phyloP scores from a whole-genome alignment of 2,329 filamentous ascomycete genomes.

The Pseudogymnoascus sp. region DNA sequence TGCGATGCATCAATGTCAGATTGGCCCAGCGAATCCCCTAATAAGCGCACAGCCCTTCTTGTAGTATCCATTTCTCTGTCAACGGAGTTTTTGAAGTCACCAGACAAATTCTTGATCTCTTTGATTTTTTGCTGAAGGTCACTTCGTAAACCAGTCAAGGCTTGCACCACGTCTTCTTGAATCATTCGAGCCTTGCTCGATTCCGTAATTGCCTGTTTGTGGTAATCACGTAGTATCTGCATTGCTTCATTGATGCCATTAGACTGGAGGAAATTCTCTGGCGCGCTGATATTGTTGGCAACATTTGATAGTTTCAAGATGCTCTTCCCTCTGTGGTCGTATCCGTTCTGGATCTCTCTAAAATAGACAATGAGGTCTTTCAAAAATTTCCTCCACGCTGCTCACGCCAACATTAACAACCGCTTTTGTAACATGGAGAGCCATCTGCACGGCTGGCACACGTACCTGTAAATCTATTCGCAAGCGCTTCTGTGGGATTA shows the following conservation, averaged over 20 bases:
- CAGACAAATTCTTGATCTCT: slow-evolving; percentile 87
- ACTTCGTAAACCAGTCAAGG: slow-evolving; percentile 73
- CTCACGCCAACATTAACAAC: slow-evolving; percentile 12
- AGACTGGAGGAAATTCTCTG: slow-evolving; percentile 66
- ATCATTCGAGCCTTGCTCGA: slow-evolving; percentile 85
- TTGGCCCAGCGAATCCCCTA: slow-evolving; percentile 75
- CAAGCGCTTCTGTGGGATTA: slow-evolving; percentile 79
- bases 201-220: slow-evolving; percentile 70
- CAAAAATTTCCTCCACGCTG: slow-evolving; percentile 89
- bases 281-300: slow-evolving; percentile 69
- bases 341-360: slow-evolving; percentile 80
- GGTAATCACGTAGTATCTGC: slow-evolving; percentile 70
- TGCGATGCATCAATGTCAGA: slow-evolving; percentile 68
- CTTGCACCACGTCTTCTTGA: slow-evolving; percentile 82
- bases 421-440: neutral
- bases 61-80: slow-evolving; percentile 90
- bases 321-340: slow-evolving; percentile 77
- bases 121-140: slow-evolving; percentile 96
- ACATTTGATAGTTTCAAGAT: slow-evolving; percentile 75
- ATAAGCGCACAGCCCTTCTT: slow-evolving; percentile 63
- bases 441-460: slow-evolving; percentile 7
- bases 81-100: slow-evolving; percentile 94
- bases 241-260: slow-evolving; percentile 85
- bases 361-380: slow-evolving; percentile 95
- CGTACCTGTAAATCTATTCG: slow-evolving; percentile 80